phyloP scores from a whole-genome alignment of 768 basidiomycete species.

The Auricularia sp. region DNA sequence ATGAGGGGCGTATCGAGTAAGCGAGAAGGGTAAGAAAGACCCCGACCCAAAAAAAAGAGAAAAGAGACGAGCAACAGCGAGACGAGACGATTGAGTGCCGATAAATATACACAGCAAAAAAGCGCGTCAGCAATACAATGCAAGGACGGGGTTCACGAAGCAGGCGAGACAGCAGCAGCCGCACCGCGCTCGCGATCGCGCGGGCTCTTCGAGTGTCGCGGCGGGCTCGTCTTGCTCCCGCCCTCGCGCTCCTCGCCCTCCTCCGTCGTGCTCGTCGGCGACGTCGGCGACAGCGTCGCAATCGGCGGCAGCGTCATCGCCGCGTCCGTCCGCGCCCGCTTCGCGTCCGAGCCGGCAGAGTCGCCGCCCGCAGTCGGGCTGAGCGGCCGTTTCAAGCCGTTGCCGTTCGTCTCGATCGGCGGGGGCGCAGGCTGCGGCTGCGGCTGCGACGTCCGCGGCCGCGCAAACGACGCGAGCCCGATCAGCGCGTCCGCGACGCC shows the following conservation, averaged over 20 bases:
- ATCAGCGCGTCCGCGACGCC: slow-evolving; percentile 82
- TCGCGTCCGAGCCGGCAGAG: background rate
- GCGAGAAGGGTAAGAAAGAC: no score
- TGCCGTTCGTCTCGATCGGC: slow-evolving; percentile 2
- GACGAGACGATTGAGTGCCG: no score
- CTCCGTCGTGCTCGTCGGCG: slow-evolving; percentile 26
- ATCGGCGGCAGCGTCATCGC: slow-evolving; percentile 59
- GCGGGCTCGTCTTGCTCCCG: background rate
- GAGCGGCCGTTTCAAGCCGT: slow-evolving; percentile 1
- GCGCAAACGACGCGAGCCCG: slow-evolving; percentile 37
- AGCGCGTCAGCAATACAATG: no score
- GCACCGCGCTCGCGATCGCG: background rate
- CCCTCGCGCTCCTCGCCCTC: background rate
- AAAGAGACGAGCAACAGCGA: no score
- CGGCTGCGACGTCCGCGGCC: background rate
- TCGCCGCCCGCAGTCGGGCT: background rate
- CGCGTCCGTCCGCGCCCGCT: slow-evolving; percentile 5
- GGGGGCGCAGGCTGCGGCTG: background rate
- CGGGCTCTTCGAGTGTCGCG: background rate
- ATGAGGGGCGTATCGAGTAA: no score
- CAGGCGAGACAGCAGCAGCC: no score
- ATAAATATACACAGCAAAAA: no score
- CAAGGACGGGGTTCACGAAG: no score
- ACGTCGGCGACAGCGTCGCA: slow-evolving; percentile 54
- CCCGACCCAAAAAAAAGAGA: no score